A percentile compares a stretch with the other conserved stretches of the same genome.
These are phyloP conservation scores for Suillus subaureus DNA, from an alignment of 768 basidiomycete genomes.

Conservation along the genomic window DNA sequence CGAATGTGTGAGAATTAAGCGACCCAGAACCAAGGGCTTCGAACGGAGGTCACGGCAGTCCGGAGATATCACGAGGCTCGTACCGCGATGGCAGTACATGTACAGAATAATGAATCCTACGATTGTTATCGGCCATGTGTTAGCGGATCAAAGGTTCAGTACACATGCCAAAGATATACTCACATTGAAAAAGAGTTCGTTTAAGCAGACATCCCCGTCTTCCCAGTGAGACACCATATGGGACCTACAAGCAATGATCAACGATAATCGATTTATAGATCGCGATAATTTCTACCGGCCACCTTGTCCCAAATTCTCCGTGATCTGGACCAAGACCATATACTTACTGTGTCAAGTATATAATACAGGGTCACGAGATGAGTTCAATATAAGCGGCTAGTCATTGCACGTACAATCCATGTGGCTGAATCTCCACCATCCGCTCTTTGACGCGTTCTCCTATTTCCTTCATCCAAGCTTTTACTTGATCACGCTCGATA, in stretches of 20 bases:
- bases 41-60: neutral
- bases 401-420: conserved; percentile 68
- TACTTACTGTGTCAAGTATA: conserved; percentile 62
- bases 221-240: conserved; percentile 90
- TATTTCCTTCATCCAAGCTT: conserved; percentile 81
- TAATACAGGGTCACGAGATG: conserved; percentile 13
- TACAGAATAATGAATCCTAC: conserved; percentile 74
- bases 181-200: conserved; percentile 82
- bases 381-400: conserved; percentile 4
- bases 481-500: conserved; percentile 70
- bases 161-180: conserved; percentile 31
- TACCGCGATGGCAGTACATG: conserved; percentile 63
- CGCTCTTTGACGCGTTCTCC: conserved; percentile 83
- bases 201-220: conserved; percentile 74
- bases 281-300: conserved; percentile 59
- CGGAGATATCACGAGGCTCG: conserved; percentile 40
- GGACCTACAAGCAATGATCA: conserved; percentile 47
- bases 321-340: conserved; percentile 82
- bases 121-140: conserved; percentile 4
- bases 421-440: conserved; percentile 82
- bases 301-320: conserved; percentile 83
- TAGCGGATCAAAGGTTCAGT: conserved; percentile 9
- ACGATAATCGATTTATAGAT: conserved; percentile 2
- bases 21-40: neutral
- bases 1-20: conserved; percentile 6